A percentile compares a stretch with the other conserved stretches of the same genome.
Evolutionary conservation across 1,284 basidiomycete genomes (phyloP).

Genomic region (Malassezia nana): DNA sequence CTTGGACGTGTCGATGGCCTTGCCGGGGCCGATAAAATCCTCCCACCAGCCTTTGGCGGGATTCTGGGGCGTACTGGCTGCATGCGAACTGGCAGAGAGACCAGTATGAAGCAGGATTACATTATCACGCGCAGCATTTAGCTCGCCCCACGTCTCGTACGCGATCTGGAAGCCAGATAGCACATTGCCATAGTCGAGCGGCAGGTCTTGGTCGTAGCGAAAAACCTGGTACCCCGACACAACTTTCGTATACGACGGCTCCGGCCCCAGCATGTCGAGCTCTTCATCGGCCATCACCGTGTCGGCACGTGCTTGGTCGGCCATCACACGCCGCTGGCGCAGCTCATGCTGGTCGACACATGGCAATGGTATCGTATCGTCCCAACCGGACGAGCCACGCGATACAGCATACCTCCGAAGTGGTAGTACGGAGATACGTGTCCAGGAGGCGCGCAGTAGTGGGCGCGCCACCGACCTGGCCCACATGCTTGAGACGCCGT

Average conservation of each 20-base stretch:
- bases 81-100: conserved; percentile 87
- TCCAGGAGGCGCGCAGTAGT: background rate
- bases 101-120: conserved; percentile 95
- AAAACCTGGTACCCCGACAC: conserved; percentile 49
- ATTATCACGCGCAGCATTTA: conserved; percentile 69
- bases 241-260: conserved; percentile 51
- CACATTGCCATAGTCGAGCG: conserved; percentile 62
- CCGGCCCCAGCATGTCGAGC: conserved; percentile 44
- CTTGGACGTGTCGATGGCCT: conserved; percentile 76
- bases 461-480: background rate
- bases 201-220: conserved; percentile 54
- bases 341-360: conserved; percentile 46
- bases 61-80: conserved; percentile 70
- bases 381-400: background rate
- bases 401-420: background rate
- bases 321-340: conserved; percentile 28
- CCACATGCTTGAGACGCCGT: background rate
- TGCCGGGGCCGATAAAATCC: conserved; percentile 86
- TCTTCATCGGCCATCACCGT: conserved; percentile 1
- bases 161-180: conserved; percentile 73
- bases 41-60: conserved; percentile 93
- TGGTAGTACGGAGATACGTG: background rate
- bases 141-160: conserved; percentile 93
- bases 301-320: background rate
- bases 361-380: conserved; percentile 25